Evolutionary conservation across 768 basidiomycete species (phyloP), one percentile per base, ranked within the genome.

Genomic region (Tulasnella sp.): DNA sequence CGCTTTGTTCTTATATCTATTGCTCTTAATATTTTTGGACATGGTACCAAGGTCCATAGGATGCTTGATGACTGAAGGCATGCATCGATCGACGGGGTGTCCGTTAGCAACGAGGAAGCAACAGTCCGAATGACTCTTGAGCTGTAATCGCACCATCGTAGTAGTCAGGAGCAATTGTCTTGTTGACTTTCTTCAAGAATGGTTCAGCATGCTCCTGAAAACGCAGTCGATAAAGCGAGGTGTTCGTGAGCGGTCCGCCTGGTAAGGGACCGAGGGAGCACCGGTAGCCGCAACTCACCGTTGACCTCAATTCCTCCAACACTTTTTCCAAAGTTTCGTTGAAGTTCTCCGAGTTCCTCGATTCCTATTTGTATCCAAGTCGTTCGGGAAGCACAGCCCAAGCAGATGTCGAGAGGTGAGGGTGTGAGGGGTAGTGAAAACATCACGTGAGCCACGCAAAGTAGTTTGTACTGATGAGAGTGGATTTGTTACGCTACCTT

Each of bases 11-110:
- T 95, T 95, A 86, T 97, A 98, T 64, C 87, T 85, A 79, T 91
- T 92, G 73, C 86, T 83, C 82, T 97, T 98, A 78, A 98, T 90
- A 81, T 95, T 95, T 85, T 89, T 94, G 67, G 90, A 84, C 86
- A 99, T 91, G 0, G 95, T 91, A 74, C 89, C 88, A 59, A 98
- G 84, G 82, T 99, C 97, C 97, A 99, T 99, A 5, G 97, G 95
- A 75, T 88, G 88, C 71, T 89, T 82, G 79, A 99, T 97, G 76
- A 96, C 97, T 98, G 77, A 12, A 42, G 17, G 36, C 3, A 41
- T n/a, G 5, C 8, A 44, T 26, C 26, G 9, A 5, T 22, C 26
- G 26, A 32, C 12, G 22, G n/a, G 67, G 17, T 39, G 37, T 29
- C 59, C 26, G 47, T 36, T 66, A 73, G 19, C 62, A 52, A 68